Base-by-base conservation (phyloP, 2,329 filamentous ascomycete species). In the Epichloe sylvatica region DNA sequence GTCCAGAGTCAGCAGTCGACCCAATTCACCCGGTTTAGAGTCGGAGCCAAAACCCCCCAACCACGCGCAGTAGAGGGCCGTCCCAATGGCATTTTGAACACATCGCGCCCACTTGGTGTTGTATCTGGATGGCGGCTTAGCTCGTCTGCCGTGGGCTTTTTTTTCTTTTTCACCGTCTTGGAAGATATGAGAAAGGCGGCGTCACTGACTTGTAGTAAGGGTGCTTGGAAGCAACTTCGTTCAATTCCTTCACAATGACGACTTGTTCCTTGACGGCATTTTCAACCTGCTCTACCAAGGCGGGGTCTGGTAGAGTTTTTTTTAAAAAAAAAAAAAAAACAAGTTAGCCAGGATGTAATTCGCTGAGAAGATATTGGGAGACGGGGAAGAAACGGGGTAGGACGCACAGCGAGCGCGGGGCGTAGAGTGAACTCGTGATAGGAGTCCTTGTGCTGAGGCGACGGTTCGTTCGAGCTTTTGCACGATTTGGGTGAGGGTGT, bases 381-480 rank as follows among this genome's bases (percentile, higher is more conserved):
- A 7, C 2, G 7, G 8, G 30, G 30, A 30, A 4, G 30, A 30
- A 30, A 30, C 42, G 34, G 33, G 3, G 15, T 48, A 50, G 51
- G 49, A 66, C 70, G 54, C 60, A 76, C 75, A 76, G 55, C 72
- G 70, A 21, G 71, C 64, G 52, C 81, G 77, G 12, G 87, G 82
- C 4, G 89, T 95, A 2, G 90, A 92, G 68, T 98, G 92, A 46
- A 92, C 87, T 62, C 87, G 77, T 37, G 91, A 92, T 46, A 97
- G 78, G 49, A 90, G 77, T 42, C 90, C 88, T 60, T 91, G 86
- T 21, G 84, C 83, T 53, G 81, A 81, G 59, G 86, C 80, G 55
- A 86, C 85, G 77, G 88, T 82, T 62, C 89, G 84, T 61, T 94
- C 87, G 37, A 97, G 78, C 40, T 76, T 78, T 63, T 92, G 84